A percentile compares a stretch with the other conserved stretches of the same genome.
phyloP scores from a whole-genome alignment of 75 land plant genomes.

The Cryptomeria japonica region DNA sequence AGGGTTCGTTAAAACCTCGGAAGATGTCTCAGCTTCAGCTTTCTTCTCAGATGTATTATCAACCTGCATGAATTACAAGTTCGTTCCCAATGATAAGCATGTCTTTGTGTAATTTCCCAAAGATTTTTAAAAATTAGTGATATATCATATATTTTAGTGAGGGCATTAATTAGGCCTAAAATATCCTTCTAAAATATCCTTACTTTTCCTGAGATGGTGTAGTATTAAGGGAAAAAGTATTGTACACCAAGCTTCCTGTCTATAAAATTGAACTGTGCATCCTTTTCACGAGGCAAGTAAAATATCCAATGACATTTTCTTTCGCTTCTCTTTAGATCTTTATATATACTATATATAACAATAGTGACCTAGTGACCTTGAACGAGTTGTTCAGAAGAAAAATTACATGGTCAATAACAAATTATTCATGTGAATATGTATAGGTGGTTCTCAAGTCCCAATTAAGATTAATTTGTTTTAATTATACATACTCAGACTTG shows the following conservation, averaged over 20 bases:
- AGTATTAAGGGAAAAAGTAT: not conserved
- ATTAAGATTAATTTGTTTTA: too few relatives aligned
- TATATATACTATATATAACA: not conserved
- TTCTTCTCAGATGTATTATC: conserved; percentile 43
- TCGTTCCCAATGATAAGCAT: not conserved
- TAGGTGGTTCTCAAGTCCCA: not conserved
- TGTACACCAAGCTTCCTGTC: not conserved
- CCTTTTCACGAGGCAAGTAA: not conserved
- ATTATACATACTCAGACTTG: not conserved
- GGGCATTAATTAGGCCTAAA: not conserved
- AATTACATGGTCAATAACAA: not conserved
- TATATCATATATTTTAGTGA: not conserved
- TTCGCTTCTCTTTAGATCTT: not conserved
- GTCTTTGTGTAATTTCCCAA: not conserved
- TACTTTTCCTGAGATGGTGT: not conserved
- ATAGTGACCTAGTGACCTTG: not conserved
- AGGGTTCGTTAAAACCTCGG: conserved; percentile 40
- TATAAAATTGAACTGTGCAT: too few relatives aligned
- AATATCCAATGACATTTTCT: not conserved
- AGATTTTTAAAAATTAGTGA: not conserved
- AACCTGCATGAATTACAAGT: conserved; percentile 17
- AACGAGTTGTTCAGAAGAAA: not conserved
- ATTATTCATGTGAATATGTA: not conserved
- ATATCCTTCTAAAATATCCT: too few relatives aligned
- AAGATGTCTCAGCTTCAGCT: conserved; percentile 18